Base-by-base conservation (phyloP, 345 rosid genomes). In the Cardamine chenopodiifolia region DNA sequence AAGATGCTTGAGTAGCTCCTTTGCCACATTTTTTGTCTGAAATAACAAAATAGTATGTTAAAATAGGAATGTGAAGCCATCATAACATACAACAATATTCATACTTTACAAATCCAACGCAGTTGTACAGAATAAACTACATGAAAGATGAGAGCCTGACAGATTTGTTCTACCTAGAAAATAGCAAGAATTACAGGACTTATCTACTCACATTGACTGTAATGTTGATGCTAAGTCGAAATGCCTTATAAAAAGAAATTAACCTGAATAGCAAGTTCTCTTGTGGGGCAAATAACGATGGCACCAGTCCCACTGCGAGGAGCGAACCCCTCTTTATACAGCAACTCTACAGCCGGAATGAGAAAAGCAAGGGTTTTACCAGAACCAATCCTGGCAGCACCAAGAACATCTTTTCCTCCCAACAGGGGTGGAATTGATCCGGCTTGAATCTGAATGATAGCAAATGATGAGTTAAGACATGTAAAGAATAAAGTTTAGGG, bases 221-320 rank as follows among this genome's bases (percentile, higher is more conserved):
- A 66, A 1, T 22, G 47, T 45, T 10, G 9, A 20, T 8, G 17
- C 47, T 12, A 73, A 20, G 34, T 37, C 28, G 4, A 64, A 63
- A 62, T 28, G 11, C 13, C 20, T 15, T 59, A 56, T 9, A 35
- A 57, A 25, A 35, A 68, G 23, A 35, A 18, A 40, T 55, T 75
- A 13, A 95, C 99, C 96, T 95, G 98, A 59, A 95, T 95, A 44
- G 99, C 98, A 71, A 95, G 99, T 80, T 95, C 98, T 64, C 98
- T 89, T 19, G 98, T 92, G 25, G 99, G 99, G 80, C 97, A 90
- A 78, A 92, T 95, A 68, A 95, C 93, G 9, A 95, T 77, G 50
- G 89, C 92, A 62, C 98, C 98, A 0, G 90, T 82, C 52, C 98
- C 97, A 64, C 90, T 90, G 70, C 89, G 85, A 74, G 98, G 91